Conservation (phyloP, 75 land plant genomes). For the Picea sitchensis region DNA sequence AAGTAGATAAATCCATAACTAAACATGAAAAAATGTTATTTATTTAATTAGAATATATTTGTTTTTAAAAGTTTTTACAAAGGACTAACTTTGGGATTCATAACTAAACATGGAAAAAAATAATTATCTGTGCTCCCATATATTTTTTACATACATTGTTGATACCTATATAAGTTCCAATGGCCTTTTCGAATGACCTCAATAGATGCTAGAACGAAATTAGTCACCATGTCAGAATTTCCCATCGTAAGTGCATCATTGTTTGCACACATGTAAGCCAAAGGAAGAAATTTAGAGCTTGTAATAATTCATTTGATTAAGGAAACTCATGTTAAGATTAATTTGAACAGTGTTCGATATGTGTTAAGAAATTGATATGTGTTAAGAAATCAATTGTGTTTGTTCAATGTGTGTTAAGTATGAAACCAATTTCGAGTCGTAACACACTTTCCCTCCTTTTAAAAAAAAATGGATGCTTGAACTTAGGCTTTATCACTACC, state of each 20-base stretch:
- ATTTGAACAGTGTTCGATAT: neutral
- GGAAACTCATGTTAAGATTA: neutral
- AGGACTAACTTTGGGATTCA: too few relatives aligned
- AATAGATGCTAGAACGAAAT: slow-evolving; percentile 24
- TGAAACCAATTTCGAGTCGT: too few relatives aligned
- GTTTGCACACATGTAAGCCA: slow-evolving; percentile 88
- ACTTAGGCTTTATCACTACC: too few relatives aligned
- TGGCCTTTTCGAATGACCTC: slow-evolving; percentile 44
- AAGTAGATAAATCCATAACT: too few relatives aligned
- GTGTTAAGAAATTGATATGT: neutral
- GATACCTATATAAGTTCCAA: neutral
- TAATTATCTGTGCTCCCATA: too few relatives aligned
- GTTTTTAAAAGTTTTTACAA: too few relatives aligned
- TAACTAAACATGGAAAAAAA: too few relatives aligned
- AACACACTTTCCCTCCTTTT: too few relatives aligned
- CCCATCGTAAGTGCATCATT: slow-evolving; percentile 34
- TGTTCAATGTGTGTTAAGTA: neutral
- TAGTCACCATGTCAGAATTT: slow-evolving; percentile 10
- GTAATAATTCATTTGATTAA: neutral
- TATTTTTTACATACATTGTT: too few relatives aligned
- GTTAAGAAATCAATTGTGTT: neutral
- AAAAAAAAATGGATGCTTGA: too few relatives aligned
- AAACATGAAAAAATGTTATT: too few relatives aligned
- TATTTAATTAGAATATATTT: too few relatives aligned
- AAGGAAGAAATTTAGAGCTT: slow-evolving; percentile 73